A percentile compares a stretch with the other conserved stretches of the same genome.
phyloP scores from a whole-genome alignment of 164 flowering plant genomes.

The Paratinospora sagittata region DNA sequence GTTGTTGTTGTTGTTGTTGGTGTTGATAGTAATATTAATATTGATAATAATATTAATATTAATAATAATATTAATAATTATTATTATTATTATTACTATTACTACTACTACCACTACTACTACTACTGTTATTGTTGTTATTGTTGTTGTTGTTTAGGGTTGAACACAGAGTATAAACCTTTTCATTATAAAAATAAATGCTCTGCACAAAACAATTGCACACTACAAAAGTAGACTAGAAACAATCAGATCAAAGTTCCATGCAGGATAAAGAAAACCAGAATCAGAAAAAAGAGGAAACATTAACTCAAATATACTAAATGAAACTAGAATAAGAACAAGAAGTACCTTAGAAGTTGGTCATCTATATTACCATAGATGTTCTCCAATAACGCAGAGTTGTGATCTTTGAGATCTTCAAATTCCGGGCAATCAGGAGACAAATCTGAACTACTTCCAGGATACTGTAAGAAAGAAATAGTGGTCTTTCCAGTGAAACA shows the following conservation, averaged over 20 bases:
- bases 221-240: not conserved
- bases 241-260: not conserved
- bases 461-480: constrained; percentile 52
- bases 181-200: too few species aligned
- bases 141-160: too few species aligned
- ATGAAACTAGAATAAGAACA: not conserved
- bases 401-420: constrained; percentile 49
- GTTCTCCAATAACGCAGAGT: constrained; percentile 40
- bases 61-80: too few species aligned
- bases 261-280: not conserved
- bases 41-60: too few species aligned
- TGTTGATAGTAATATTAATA: too few species aligned
- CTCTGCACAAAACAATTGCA: too few species aligned
- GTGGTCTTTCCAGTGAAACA: not conserved
- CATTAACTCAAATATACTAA: constrained; percentile 1
- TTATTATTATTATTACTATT: too few species aligned
- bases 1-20: too few species aligned
- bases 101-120: too few species aligned
- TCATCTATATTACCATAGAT: constrained; percentile 40
- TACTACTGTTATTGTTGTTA: too few species aligned
- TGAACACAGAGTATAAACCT: too few species aligned
- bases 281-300: not conserved
- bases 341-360: constrained; percentile 45
- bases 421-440: constrained; percentile 46
- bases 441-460: constrained; percentile 48